Evolutionary conservation across 371 early-diverging fungal species (phyloP).

Genomic region (Lichtheimia ramosa): DNA sequence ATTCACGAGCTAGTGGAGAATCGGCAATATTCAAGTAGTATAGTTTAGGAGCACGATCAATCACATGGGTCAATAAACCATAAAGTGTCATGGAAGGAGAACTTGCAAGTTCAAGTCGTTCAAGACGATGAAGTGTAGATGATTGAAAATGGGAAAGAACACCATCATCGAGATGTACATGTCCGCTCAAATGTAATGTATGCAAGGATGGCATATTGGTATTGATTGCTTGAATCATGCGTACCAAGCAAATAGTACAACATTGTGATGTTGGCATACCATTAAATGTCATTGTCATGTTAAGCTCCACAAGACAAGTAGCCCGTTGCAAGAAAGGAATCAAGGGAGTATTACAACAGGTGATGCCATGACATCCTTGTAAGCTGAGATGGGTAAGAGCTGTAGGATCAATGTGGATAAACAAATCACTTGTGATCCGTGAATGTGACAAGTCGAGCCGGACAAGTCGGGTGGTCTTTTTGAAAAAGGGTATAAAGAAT

Average conservation of each 20-base stretch:
- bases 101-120: slow-evolving; percentile 6
- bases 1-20: background rate
- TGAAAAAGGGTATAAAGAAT: slow-evolving; percentile 36
- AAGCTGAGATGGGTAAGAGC: slow-evolving; percentile 29
- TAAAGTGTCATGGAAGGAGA: background rate
- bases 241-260: slow-evolving; percentile 21
- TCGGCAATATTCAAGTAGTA: slow-evolving; percentile 9
- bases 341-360: slow-evolving; percentile 24
- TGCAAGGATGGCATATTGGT: slow-evolving; percentile 3
- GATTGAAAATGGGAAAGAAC: slow-evolving; percentile 1
- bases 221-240: background rate
- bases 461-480: slow-evolving; percentile 18
- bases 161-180: slow-evolving; percentile 19
- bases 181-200: slow-evolving; percentile 32
- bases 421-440: slow-evolving; percentile 26
- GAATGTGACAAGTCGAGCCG: slow-evolving; percentile 35
- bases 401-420: slow-evolving; percentile 17
- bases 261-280: slow-evolving; percentile 21
- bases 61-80: background rate
- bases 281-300: slow-evolving; percentile 27
- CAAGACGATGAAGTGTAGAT: background rate
- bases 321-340: slow-evolving; percentile 12
- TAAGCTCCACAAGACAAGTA: slow-evolving; percentile 18
- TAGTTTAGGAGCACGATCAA: slow-evolving; percentile 4
- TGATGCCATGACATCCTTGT: slow-evolving; percentile 31